Evolutionary conservation across 208 protist genomes (phyloP).

Genomic region (Naegleria lovaniensis): DNA sequence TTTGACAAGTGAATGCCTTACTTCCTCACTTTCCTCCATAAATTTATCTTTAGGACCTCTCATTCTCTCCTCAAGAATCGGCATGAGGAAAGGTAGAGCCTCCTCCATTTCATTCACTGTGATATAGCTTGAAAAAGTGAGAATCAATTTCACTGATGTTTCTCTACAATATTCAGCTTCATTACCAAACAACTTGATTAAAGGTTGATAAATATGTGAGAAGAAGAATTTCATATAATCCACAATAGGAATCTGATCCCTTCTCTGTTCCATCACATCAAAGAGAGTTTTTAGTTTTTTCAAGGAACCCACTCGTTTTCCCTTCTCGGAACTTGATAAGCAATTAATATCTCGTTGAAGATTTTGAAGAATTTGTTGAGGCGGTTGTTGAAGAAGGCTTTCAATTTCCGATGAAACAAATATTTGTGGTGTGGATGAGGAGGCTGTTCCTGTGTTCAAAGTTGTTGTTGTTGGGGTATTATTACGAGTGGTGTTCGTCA

Average conservation of each 20-base stretch:
- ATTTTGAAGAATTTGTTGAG: constrained; percentile 10
- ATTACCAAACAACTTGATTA: background rate
- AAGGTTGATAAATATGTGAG: constrained; percentile 3
- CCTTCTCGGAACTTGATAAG: background rate
- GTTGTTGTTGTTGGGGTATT: background rate
- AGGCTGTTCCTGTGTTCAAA: background rate
- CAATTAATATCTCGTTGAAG: background rate
- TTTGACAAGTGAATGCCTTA: background rate
- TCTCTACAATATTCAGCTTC: background rate
- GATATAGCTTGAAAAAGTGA: background rate
- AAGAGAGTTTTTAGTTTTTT: background rate
- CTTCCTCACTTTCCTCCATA: background rate
- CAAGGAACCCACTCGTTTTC: background rate
- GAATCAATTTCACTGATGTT: background rate
- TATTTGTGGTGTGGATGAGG: background rate
- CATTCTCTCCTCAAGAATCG: background rate
- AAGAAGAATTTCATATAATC: constrained; percentile 2
- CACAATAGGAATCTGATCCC: background rate
- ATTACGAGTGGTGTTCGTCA: too few species aligned
- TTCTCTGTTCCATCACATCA: background rate
- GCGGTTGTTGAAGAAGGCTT: background rate
- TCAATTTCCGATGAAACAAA: background rate
- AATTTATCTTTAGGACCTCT: background rate
- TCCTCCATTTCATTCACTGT: background rate
- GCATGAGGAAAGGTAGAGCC: background rate